Conservation (phyloP, 257 asterid species). For the Lantana camara region DNA sequence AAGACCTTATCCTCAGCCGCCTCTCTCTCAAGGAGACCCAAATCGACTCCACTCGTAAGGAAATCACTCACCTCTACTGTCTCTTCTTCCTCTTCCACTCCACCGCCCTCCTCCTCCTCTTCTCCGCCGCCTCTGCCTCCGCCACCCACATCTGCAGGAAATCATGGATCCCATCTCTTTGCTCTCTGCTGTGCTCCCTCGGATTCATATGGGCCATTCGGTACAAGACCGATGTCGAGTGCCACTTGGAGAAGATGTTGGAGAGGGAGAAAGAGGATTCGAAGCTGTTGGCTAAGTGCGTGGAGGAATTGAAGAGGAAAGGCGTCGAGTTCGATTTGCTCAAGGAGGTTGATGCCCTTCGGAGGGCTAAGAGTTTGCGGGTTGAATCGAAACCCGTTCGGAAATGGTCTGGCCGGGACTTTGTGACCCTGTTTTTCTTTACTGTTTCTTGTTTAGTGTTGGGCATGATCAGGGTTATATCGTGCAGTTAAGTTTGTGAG, state of each 20-base stretch:
- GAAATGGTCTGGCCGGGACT: slow-evolving; percentile 84
- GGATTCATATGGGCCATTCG: slow-evolving; percentile 71
- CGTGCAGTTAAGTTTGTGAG: slow-evolving; percentile 53
- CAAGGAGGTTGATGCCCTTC: slow-evolving; percentile 86
- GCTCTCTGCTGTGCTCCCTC: slow-evolving; percentile 50
- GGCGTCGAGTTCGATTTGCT: slow-evolving; percentile 80
- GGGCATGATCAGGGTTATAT: slow-evolving; percentile 57
- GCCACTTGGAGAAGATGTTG: slow-evolving; percentile 69
- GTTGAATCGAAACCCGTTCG: slow-evolving; percentile 54
- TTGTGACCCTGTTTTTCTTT: slow-evolving; percentile 66
- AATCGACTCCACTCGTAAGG: slow-evolving; percentile 61
- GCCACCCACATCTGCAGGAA: slow-evolving; percentile 39
- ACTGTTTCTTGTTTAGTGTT: slow-evolving; percentile 63
- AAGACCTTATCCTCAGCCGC: slow-evolving; percentile 77
- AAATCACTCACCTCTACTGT: slow-evolving; percentile 76
- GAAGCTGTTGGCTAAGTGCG: slow-evolving; percentile 65
- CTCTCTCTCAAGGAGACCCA: slow-evolving; percentile 76
- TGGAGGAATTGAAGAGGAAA: slow-evolving; percentile 83
- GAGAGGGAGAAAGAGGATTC: slow-evolving; percentile 83
- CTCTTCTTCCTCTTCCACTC: slow-evolving; percentile 93
- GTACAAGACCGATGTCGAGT: slow-evolving; percentile 57
- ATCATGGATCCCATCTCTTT: slow-evolving; percentile 64
- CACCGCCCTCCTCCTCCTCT: slow-evolving; percentile 75
- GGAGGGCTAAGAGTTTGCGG: slow-evolving; percentile 89
- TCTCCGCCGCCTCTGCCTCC: slow-evolving; percentile 42